Evolutionary conservation across 768 basidiomycete genomes (phyloP), one percentile per base, ranked within the genome.

Genomic region (Erythrobasidium yunnanense): DNA sequence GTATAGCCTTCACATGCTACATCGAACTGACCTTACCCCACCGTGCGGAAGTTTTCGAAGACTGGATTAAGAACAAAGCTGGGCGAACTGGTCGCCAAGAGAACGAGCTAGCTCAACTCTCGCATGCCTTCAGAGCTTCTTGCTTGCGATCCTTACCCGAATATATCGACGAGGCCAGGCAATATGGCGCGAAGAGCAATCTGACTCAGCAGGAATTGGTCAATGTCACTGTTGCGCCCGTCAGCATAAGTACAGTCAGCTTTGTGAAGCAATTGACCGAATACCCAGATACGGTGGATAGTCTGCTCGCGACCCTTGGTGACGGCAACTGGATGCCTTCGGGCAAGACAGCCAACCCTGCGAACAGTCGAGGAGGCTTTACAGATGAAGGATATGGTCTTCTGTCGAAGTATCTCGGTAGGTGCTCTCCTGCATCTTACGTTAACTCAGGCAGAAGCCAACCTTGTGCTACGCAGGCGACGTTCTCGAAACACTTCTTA

Each of bases 241-340:
- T 68, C 6, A 69, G 67, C 2, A 56, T 69, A 49, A 70, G 66
- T 22, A 70, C 69, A 32, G 69, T 74, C 51, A 68, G 55, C 56
- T 72, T 74, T 46, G 71, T 70, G 55, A 66, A 71, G 4, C 69
- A 72, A n/a, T 55, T 74, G 4, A 58, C 67, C 33, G 73, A 74
- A 35, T 65, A 67, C 23, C 70, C 69, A 20, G 53, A 70, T 1
- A 55, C 63, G 0, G 68, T 67, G 27, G 73, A 72, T 32, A 25
- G 29, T 27, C 68, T 74, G 67, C 47, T 74, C 17, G 8, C 45
- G n/a, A 68, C 67, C 6, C 67, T 74, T 4, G 73, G 73, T 5
- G 55, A 70, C 20, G 73, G 73, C 0, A 74, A 74, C 56, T 74
- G 73, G 73, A 63, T 52, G 63, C 68, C 17, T 55, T 67, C 8